Base-by-base conservation (phyloP, 768 basidiomycete species). In the Amanita thiersii region DNA sequence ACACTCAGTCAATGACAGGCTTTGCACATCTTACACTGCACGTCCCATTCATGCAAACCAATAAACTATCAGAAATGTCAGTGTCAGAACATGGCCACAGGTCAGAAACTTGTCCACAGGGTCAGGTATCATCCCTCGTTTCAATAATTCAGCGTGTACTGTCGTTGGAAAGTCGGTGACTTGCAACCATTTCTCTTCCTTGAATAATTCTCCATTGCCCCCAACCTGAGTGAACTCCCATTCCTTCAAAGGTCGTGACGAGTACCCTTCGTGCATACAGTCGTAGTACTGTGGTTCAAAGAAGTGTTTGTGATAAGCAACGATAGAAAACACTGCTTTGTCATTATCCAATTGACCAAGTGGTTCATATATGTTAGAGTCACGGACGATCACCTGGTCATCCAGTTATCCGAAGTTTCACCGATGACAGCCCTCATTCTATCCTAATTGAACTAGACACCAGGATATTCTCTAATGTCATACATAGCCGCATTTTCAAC, bases 111-210 rank as follows among this genome's bases (percentile, higher is more conserved):
- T 17, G 64, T 79, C 47, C 53, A 86, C 86, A 38, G 89, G 90
- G 60, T 96, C 86, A 24, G 85, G 81, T 26, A 94, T 91, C 54
- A 58, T 84, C 49, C 75, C 70, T 28, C 69, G 53, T 54, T 76
- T 81, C 56, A 89, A 57, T 23, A 96, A 70, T 54, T 94, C 92
- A 38, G 86, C 86, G 49, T 96, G 91, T 9, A 91, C 81, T 1
- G 79, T 81, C 0, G 91, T 93, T 9, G 92, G 91, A 51, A 92
- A 79, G 43, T 69, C 60, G 18, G 77, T 72, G 19, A 70, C 70
- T 4, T 64, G 43, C 23, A 84, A 50, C 85, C 84, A 88, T 66
- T 87, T 83, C 30, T 67, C 77, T 19, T 73, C 63, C 42, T 70
- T 66, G 17, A 74, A 75, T 15, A 74, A 74, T 46, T 69, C 61